phyloP scores from a whole-genome alignment of 73 alveolate genomes.

The Breviolum minutum region DNA sequence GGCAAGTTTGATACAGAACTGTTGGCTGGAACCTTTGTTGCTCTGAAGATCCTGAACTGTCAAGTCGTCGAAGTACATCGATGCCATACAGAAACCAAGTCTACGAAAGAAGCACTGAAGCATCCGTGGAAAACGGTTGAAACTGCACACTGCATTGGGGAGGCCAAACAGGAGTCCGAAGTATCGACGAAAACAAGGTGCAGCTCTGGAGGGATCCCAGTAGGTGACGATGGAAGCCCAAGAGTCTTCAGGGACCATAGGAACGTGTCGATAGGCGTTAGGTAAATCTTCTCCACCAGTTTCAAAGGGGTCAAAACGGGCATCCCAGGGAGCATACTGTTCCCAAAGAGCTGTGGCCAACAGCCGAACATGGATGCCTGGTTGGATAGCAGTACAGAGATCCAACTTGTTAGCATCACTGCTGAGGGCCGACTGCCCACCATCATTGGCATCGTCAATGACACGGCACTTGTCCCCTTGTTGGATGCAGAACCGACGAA shows the following conservation, averaged over 20 bases:
- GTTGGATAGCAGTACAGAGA: not conserved
- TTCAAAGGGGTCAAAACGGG: not conserved
- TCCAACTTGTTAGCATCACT: not conserved
- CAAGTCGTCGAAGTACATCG: conserved; percentile 20
- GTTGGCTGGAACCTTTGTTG: not conserved
- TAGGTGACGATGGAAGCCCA: conserved; percentile 39
- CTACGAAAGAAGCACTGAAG: too few species aligned
- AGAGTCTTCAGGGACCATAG: conserved; percentile 7
- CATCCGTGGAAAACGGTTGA: too few species aligned
- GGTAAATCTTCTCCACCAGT: conserved; percentile 44
- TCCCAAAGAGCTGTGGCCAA: too few species aligned
- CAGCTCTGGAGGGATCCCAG: not conserved
- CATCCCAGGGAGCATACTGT: not conserved
- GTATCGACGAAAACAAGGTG: not conserved
- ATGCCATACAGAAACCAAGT: not conserved
- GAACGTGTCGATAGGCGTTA: conserved; percentile 20
- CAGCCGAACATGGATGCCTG: not conserved
- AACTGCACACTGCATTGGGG: conserved; percentile 28
- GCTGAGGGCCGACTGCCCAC: not conserved
- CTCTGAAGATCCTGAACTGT: not conserved
- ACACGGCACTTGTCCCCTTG: not conserved
- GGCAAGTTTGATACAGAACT: not conserved
- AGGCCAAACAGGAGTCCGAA: conserved; percentile 31
- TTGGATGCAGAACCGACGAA: not conserved
- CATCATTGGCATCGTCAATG: not conserved